Evolutionary conservation across 805 yeast species (phyloP), one percentile per base, ranked within the genome.

Genomic region (Metschnikowia gelsemii): DNA sequence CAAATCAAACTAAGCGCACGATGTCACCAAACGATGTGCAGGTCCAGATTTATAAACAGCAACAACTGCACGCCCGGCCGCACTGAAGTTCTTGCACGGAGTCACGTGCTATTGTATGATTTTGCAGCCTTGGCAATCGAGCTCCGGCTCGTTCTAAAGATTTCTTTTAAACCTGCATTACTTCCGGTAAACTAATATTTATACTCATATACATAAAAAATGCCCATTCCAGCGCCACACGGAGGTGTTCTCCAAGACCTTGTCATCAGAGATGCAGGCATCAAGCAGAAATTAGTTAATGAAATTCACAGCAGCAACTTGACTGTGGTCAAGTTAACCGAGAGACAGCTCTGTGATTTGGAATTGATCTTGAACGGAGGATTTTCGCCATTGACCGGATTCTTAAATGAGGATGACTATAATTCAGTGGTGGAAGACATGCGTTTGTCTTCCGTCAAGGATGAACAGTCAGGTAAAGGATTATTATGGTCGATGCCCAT

Each of bases 351-450:
- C 42, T 90, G 98, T 66, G 98, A 90, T 64, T 70, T 91, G 58
- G 98, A 90, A 69, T 74, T 91, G 64, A 87, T 90, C 59, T 69
- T 91, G 47, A 85, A 85, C 56, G 98, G 98, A 64, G 97, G 97
- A 4, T 90, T 90, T 63, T 88, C 96, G 28, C 98, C 93, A 13
- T 68, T 81, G 61, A 70, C 73, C 29, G 89, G 86, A 16, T 84
- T 79, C 66, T 65, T 84, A 56, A 76, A 70, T 55, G 75, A 84
- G 66, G 72, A 71, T 39, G 91, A 85, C 64, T 84, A 84, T 63
- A 69, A 72, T 28, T 72, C 81, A 2, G 91, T 85, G 32, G 87
- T 84, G 14, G 66, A 78, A 45, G 73, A 80, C 42, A 68, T 88
- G 70, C 78, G 96, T 56, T 73, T 90, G 25, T 64, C 84, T 7